Percentiles rank a stretch among this genome's conserved stretches.
These are phyloP conservation scores for Ulmus americana DNA, from an alignment of 331 rosid species.

Conservation along the genomic window DNA sequence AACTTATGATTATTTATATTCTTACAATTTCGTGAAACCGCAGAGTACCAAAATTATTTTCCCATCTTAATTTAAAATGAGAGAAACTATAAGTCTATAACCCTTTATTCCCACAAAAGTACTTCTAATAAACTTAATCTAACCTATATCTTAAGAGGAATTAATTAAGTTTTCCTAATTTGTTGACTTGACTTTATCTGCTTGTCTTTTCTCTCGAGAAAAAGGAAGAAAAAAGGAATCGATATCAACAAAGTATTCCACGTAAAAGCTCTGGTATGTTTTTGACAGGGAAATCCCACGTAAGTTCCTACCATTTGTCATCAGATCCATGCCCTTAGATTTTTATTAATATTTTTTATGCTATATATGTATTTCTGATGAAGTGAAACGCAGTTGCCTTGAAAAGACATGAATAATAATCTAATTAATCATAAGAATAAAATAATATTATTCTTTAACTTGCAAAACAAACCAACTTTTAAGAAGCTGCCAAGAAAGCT, in stretches of 20 bases:
- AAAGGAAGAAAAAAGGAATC: neutral
- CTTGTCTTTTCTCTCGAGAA: neutral
- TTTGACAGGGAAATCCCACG: neutral
- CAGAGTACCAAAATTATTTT: too few relatives aligned
- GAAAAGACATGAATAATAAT: constrained; percentile 40
- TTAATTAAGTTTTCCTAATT: constrained; percentile 4
- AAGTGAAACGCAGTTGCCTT: constrained; percentile 29
- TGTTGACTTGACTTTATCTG: neutral
- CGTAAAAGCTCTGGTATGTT: neutral
- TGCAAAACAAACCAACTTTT: constrained; percentile 12
- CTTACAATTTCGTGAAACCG: too few relatives aligned
- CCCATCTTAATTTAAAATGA: too few relatives aligned
- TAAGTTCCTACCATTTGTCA: neutral
- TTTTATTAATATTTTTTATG: neutral
- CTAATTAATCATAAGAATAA: constrained; percentile 16
- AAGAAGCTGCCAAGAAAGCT: constrained; percentile 34
- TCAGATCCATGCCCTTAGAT: neutral
- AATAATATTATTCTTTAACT: constrained; percentile 1
- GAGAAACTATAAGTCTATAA: neutral
- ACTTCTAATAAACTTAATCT: neutral
- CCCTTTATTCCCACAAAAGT: neutral
- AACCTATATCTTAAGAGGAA: neutral
- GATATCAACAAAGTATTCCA: neutral
- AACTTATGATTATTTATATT: too few relatives aligned
- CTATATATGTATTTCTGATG: constrained; percentile 8